These are phyloP conservation scores for Yamadazyma nakazawae DNA, from an alignment of 805 yeast genomes.

Conservation along the genomic window DNA sequence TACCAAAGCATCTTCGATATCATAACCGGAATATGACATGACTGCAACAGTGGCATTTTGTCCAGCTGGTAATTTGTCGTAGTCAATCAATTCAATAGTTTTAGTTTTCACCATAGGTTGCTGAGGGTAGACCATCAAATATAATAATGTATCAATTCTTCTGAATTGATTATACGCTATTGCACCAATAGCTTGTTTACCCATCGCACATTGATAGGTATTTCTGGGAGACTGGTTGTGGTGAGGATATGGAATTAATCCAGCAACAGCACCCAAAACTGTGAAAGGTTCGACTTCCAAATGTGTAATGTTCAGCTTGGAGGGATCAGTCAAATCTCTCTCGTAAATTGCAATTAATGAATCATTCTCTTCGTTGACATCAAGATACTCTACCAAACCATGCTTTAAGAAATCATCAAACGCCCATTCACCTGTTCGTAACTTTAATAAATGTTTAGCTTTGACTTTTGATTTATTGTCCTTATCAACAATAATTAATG, in stretches of 20 bases:
- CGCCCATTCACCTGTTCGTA: slow-evolving; percentile 68
- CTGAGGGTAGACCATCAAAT: slow-evolving; percentile 97
- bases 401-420: slow-evolving; percentile 85
- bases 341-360: slow-evolving; percentile 90
- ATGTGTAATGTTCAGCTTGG: slow-evolving; percentile 62
- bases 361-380: slow-evolving; percentile 97
- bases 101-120: slow-evolving; percentile 99
- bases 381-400: slow-evolving; percentile 92
- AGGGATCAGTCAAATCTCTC: slow-evolving; percentile 44
- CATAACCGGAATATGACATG: slow-evolving; percentile 98
- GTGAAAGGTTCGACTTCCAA: slow-evolving; percentile 95
- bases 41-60: slow-evolving; percentile 99
- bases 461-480: slow-evolving; percentile 67
- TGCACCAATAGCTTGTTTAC: slow-evolving; percentile 99
- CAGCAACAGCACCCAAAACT: slow-evolving; percentile 88
- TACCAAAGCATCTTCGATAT: slow-evolving; percentile 98
- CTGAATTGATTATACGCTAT: slow-evolving; percentile 95
- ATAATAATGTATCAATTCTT: slow-evolving; percentile 89
- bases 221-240: slow-evolving; percentile 92
- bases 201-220: slow-evolving; percentile 94
- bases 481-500: slow-evolving; percentile 76
- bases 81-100: slow-evolving; percentile 91
- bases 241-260: slow-evolving; percentile 87
- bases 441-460: slow-evolving; percentile 61
- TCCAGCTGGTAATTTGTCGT: slow-evolving; percentile 97